Evolutionary conservation across 2,329 filamentous ascomycete species (phyloP), one percentile per base, ranked within the genome.

Genomic region (Aphanoascus verrucosus): DNA sequence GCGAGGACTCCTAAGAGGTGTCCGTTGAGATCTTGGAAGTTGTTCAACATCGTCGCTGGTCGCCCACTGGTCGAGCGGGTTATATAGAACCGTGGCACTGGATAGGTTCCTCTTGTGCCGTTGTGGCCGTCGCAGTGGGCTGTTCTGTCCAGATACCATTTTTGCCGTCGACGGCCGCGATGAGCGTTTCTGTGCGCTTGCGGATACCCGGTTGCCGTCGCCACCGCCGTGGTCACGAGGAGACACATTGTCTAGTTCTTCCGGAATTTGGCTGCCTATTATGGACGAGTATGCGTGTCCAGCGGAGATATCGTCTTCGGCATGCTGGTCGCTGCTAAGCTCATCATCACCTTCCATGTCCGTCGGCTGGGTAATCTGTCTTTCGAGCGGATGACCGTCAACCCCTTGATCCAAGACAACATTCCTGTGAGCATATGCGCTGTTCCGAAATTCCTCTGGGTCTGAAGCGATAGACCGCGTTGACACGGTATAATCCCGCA

Each of bases 341-440:
- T 96, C 90, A 62, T 95, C 90, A 62, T 96, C 90, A 0, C 88
- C 88, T 64, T 94, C 88, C 5, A 84, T 87, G 62, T 93, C 88
- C 0, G 86, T 89, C 55, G 89, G 82, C 62, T 72, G 77, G 42
- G 76, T 71, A 40, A 74, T 15, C 28, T 52, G 28, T 20, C 15
- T 42, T 11, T 17, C 35, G 20, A 41, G 32, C 23, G 17, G 17
- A 17, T 43, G n/a, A 5, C 40, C 38, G 45, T 31, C 11, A 1
- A 32, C 40, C 9, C 35, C 28, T 9, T 32, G 28, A 23, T 34
- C 7, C 32, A 19, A 7, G 31, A 12, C 43, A 31, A 41, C 3
- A 20, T 45, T 44, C 17, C 28, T 14, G 12, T 37, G 48, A n/a
- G 40, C 32, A 23, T n/a, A 6, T n/a, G 14, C 14, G 28, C 23